A percentile compares a stretch with the other conserved stretches of the same genome.
Conservation (phyloP, 2,329 filamentous ascomycete genomes). For the Colletotrichum chlorophyti region DNA sequence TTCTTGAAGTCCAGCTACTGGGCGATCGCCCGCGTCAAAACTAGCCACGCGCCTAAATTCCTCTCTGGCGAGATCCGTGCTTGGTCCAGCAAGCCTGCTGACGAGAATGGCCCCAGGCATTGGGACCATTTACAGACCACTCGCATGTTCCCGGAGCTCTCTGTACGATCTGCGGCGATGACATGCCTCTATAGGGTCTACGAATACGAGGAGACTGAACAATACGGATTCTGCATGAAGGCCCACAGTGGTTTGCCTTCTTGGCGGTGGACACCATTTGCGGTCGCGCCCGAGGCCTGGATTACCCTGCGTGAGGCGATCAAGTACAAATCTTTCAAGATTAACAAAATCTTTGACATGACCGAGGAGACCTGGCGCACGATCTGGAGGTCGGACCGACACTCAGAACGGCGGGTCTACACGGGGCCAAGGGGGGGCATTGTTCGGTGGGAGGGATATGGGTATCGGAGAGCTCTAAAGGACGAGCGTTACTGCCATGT, state of each 20-base stretch:
- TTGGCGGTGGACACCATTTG: not conserved
- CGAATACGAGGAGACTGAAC: not conserved
- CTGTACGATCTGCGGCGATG: conserved; percentile 4
- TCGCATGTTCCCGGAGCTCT: conserved; percentile 17
- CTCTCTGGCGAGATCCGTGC: conserved; percentile 16
- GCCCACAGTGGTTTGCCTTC: no score
- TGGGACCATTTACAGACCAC: not conserved
- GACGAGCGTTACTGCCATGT: conserved; percentile 12
- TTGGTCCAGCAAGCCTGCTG: conserved; percentile 13
- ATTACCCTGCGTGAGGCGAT: not conserved
- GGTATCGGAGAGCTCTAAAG: not conserved
- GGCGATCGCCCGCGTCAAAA: conserved; percentile 14
- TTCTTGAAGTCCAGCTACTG: conserved; percentile 13
- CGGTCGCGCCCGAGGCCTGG: not conserved
- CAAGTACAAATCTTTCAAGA: not conserved
- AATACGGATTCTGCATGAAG: not conserved
- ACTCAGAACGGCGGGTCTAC: conserved; percentile 1
- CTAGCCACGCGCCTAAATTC: conserved; percentile 5
- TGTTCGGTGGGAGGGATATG: conserved; percentile 11
- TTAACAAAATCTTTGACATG: conserved; percentile 7
- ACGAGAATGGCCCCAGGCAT: not conserved
- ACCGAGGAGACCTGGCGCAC: not conserved
- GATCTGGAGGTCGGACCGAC: conserved; percentile 8
- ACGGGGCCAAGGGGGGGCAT: not conserved
- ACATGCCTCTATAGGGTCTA: not conserved